phyloP scores from a whole-genome alignment of 257 asterid genomes.

The Paulownia fortunei region DNA sequence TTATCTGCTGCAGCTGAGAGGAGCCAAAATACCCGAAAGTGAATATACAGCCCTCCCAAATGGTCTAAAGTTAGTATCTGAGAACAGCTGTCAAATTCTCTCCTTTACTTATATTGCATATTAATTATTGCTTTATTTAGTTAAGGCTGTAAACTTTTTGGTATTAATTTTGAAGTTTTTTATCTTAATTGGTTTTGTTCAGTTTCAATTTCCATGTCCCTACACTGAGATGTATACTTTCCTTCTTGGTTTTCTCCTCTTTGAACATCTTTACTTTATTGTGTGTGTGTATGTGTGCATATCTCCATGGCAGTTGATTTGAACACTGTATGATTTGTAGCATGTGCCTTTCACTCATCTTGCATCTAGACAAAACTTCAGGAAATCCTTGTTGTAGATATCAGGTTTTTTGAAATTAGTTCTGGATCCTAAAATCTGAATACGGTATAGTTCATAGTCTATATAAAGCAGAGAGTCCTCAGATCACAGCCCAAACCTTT shows the following conservation, averaged over 20 bases:
- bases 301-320: background rate
- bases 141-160: background rate
- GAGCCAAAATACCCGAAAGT: conserved; percentile 90
- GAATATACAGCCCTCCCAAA: conserved; percentile 81
- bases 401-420: background rate
- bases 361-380: background rate
- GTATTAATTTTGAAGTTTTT: background rate
- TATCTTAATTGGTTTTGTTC: background rate
- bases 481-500: conserved; percentile 2
- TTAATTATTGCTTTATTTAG: background rate
- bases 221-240: background rate
- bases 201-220: background rate
- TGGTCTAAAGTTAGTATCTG: conserved; percentile 84
- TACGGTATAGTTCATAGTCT: background rate
- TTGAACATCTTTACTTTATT: background rate
- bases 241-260: conserved; percentile 1
- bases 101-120: background rate
- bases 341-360: background rate
- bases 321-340: background rate
- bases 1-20: conserved; percentile 77
- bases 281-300: background rate
- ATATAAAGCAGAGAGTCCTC: background rate
- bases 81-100: background rate
- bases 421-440: conserved; percentile 1
- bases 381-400: background rate